Evolutionary conservation across 768 basidiomycete genomes (phyloP).

Genomic region (Tulasnella sp.): DNA sequence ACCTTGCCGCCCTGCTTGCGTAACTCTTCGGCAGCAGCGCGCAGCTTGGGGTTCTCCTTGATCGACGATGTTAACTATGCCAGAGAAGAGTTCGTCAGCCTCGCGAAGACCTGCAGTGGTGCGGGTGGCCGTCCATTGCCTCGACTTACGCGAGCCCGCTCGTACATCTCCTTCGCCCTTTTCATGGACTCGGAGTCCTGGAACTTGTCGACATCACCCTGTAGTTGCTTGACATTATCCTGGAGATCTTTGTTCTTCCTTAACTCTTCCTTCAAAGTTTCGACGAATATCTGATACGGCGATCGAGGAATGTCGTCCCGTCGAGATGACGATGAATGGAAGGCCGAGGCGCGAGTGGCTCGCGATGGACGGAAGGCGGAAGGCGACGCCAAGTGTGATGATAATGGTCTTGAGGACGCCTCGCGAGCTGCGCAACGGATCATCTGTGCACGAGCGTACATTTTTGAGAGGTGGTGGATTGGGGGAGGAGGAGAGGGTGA

Average conservation of each 20-base stretch:
- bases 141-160: slow-evolving; percentile 80
- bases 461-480: slow-evolving; percentile 14
- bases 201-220: slow-evolving; percentile 95
- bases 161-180: slow-evolving; percentile 84
- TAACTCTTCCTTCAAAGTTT: slow-evolving; percentile 87
- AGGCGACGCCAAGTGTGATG: background rate
- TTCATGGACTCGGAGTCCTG: slow-evolving; percentile 98
- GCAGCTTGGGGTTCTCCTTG: slow-evolving; percentile 88
- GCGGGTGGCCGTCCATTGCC: background rate
- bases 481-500: background rate
- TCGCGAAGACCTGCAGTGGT: background rate
- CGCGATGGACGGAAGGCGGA: background rate
- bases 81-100: slow-evolving; percentile 23
- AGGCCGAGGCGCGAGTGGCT: slow-evolving; percentile 20
- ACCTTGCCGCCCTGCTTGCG: slow-evolving; percentile 85
- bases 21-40: slow-evolving; percentile 90
- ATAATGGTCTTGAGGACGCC: background rate
- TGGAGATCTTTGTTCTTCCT: slow-evolving; percentile 91
- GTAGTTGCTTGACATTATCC: slow-evolving; percentile 94
- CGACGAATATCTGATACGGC: slow-evolving; percentile 94
- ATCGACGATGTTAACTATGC: slow-evolving; percentile 83
- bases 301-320: slow-evolving; percentile 73
- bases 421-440: slow-evolving; percentile 9
- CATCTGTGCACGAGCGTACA: slow-evolving; percentile 16
- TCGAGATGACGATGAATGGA: slow-evolving; percentile 53